Conservation (phyloP, 2,329 filamentous ascomycete species). For the Aurifilum marmelostoma region DNA sequence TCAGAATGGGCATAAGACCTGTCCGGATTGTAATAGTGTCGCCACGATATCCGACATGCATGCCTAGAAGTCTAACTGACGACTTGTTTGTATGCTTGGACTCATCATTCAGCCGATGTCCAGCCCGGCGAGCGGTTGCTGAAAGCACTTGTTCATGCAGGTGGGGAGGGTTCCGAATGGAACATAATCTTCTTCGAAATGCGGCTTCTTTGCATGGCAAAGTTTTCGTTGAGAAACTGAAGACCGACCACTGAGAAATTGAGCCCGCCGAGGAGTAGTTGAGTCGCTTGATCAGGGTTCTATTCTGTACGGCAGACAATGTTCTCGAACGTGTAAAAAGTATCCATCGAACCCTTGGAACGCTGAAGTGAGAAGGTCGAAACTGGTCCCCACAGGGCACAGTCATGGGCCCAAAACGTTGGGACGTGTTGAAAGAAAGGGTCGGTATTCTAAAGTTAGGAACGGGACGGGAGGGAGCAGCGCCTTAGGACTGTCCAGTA, state of each 20-base stretch:
- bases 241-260: not conserved
- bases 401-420: not conserved
- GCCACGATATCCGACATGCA: not conserved
- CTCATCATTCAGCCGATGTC: not conserved
- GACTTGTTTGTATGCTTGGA: not conserved
- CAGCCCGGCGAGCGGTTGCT: not conserved
- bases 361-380: conserved; percentile 1
- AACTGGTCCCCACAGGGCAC: conserved; percentile 1
- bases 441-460: conserved; percentile 2
- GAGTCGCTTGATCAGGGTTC: not conserved
- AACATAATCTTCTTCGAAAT: not conserved
- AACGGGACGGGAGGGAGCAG: not conserved
- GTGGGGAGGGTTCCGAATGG: not conserved
- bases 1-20: not conserved
- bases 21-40: not conserved
- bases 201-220: not conserved
- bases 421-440: not conserved
- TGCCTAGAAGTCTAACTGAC: not conserved
- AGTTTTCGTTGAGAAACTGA: not conserved
- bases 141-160: not conserved
- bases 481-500: not conserved
- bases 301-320: not conserved
- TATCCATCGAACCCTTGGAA: not conserved
- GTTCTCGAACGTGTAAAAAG: not conserved
- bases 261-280: not conserved